Base-by-base conservation (phyloP, 2,329 filamentous ascomycete species). In the Ophiosphaerella herpotricha region DNA sequence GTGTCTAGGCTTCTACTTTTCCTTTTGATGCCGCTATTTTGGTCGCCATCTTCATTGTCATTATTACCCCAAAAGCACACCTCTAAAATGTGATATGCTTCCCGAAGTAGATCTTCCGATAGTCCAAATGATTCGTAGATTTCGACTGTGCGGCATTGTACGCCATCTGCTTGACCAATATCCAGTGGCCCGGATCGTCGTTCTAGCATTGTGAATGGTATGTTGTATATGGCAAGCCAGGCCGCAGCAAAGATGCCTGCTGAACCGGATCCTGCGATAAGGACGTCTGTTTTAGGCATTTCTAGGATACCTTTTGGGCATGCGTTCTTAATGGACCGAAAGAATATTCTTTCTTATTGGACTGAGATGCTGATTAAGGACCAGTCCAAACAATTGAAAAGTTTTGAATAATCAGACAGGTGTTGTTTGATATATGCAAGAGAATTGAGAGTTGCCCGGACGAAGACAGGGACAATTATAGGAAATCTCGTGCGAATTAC, bases 41-140 rank as follows among this genome's bases (percentile, higher is more conserved):
- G 26, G 1, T 29, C 11, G 11, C 9, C 66, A 1, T 56, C 57
- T 1, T 16, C 46, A 12, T 48, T 53, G 1, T 64, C 61, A n/a
- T 64, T 65, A 50, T 48, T 69, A 6, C 55, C 62, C 77, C 77
- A 79, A 54, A 79, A 79, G 7, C 75, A 75, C 14, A 88, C 83
- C 72, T 88, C 87, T 2, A 87, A 75, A 66, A 89, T 82, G 60
- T 85, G 85, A 61, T 87, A 87, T 2, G 82, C 79, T 59, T 89
- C 86, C 18, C 83, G 82, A 75, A 85, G 82, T 3, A 82, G 77
- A 7, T 81, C 77, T 51, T 89, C 82, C 1, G 77, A 83, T 37
- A 91, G 79, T 1, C 83, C 86, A 54, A 91, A 87, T 6, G 82
- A 84, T 58, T 91, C 85, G 47, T 90, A 83, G n/a, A 90, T 88